Conservation (phyloP, 345 rosid genomes). For the Eucalyptus curtisii region DNA sequence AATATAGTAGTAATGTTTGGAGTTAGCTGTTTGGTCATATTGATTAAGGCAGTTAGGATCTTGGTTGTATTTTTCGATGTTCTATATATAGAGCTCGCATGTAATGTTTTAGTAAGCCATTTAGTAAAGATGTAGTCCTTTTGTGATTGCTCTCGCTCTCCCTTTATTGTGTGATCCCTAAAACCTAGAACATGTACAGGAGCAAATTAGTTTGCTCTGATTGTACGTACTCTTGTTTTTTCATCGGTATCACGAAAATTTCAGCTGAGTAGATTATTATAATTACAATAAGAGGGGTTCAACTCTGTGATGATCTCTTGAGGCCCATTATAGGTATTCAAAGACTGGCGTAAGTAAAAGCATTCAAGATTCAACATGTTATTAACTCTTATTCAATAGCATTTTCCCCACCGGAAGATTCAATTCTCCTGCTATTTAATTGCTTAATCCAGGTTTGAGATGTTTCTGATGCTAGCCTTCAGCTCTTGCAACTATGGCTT, state of each 20-base stretch:
- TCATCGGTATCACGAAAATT: not conserved
- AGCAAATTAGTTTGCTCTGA: not conserved
- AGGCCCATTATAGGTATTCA: not conserved
- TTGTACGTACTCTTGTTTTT: not conserved
- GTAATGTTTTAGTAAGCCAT: not conserved
- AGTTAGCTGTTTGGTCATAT: too few species aligned
- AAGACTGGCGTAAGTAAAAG: not conserved
- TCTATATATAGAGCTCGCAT: not conserved
- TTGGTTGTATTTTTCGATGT: too few species aligned
- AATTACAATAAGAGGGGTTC: not conserved
- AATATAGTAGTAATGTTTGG: too few species aligned
- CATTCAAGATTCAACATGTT: not conserved
- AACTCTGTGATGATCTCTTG: not conserved
- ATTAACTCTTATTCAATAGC: not conserved
- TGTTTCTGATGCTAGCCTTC: not conserved
- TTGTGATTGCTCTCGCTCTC: not conserved
- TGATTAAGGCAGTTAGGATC: too few species aligned
- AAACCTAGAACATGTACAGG: not conserved
- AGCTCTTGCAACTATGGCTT: not conserved
- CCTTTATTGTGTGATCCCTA: not conserved
- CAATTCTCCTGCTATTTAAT: not conserved
- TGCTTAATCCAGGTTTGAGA: not conserved
- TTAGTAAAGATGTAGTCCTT: not conserved
- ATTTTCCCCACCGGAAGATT: not conserved
- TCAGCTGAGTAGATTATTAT: not conserved